Evolutionary conservation across 2,329 filamentous ascomycete genomes (phyloP), one percentile per base, ranked within the genome.

Genomic region (Stemphylium vesicarium): DNA sequence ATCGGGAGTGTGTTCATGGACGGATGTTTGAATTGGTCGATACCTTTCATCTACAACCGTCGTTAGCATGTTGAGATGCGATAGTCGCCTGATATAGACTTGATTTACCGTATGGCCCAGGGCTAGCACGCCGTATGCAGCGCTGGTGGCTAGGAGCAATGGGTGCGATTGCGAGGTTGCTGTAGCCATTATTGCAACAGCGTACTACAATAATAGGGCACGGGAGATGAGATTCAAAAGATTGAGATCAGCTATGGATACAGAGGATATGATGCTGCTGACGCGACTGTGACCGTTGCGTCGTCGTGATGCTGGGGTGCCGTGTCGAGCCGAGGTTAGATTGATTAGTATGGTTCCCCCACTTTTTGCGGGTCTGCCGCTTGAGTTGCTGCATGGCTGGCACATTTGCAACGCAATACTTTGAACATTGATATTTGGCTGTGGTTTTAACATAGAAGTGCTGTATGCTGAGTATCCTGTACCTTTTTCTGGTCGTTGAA

Each of bases 11-110:
- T 59, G 31, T 65, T 67, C n/a, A 74, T 53, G 6, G 71, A 69
- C 0, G 68, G 60, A 15, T 75, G 67, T 36, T 70, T 70, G 62
- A 74, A 74, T 35, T 73, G 70, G 7, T 72, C 68, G 12, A 74
- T 60, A 2, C 73, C 73, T 50, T 74, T 74, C 11, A 60, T 59
- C 71, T 75, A 29, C 2, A 16, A 4, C 8, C 2, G n/a, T 29
- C 9, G 26, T 29, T 29, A 29, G 26, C 8, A 11, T 29, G 26
- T 29, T 11, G 26, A 29, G 26, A 29, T 29, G 7, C 8, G 1
- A 29, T 7, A 2, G 5, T 11, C 7, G 9, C 26, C 26, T 29
- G 26, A 9, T 7, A 29, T 29, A 11, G 26, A 29, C 5, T 9
- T 29, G 26, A 9, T 12, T 24, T 67, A 75, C 72, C 9, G 71